Percentiles rank a stretch among this genome's conserved stretches.
phyloP scores from a whole-genome alignment of 345 rosid genomes.

The Pistacia atlantica region DNA sequence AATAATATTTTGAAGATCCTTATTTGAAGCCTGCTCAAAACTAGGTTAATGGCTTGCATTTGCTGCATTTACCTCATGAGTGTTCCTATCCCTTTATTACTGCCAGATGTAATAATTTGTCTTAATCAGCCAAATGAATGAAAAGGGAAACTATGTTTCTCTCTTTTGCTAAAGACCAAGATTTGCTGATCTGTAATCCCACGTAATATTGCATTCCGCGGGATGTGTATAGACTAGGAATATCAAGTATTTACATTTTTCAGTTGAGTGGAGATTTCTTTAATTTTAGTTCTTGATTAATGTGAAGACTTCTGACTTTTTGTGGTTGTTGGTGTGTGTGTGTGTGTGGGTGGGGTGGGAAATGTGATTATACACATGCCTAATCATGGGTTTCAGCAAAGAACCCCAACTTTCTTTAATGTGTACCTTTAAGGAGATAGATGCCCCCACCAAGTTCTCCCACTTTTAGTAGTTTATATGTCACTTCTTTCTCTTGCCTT shows the following conservation, averaged over 20 bases:
- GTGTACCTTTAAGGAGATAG: slow-evolving; percentile 2
- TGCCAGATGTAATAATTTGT: background rate
- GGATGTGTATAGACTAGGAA: background rate
- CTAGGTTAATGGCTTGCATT: background rate
- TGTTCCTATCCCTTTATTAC: background rate
- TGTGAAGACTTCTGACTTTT: background rate
- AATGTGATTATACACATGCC: background rate
- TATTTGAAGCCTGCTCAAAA: background rate
- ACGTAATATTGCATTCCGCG: background rate
- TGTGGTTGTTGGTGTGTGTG: background rate
- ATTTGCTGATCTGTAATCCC: background rate
- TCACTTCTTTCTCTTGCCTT: background rate
- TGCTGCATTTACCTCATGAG: background rate
- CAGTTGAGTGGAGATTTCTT: background rate
- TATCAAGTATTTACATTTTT: background rate
- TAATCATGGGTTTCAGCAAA: slow-evolving; percentile 10
- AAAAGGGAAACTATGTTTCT: background rate
- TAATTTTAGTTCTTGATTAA: background rate
- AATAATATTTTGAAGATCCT: background rate
- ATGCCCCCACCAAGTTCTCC: slow-evolving; percentile 2
- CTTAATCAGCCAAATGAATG: background rate
- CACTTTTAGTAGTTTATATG: background rate
- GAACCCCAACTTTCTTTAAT: slow-evolving; percentile 5
- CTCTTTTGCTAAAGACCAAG: background rate
- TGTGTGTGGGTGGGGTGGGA: background rate